A percentile compares a stretch with the other conserved stretches of the same genome.
These are phyloP conservation scores for Trichomonascus vanleenenianus DNA, from an alignment of 805 yeast genomes.

Conservation along the genomic window DNA sequence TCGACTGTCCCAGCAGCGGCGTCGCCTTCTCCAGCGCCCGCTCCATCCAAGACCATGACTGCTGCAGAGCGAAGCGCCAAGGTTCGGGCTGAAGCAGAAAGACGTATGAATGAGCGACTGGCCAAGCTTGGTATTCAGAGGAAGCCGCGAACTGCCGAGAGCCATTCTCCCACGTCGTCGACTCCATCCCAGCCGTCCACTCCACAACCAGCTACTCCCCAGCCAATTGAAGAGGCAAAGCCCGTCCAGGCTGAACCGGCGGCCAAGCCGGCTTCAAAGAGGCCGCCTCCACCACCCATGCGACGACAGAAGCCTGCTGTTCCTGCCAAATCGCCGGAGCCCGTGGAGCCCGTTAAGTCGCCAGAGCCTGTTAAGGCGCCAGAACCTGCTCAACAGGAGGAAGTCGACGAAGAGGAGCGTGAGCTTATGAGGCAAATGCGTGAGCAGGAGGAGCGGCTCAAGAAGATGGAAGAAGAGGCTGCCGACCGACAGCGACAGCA, in stretches of 20 bases:
- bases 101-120: conserved; percentile 76
- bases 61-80: conserved; percentile 70
- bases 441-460: conserved; percentile 5
- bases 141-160: conserved; percentile 16
- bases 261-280: conserved; percentile 7
- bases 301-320: conserved; percentile 6
- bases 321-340: conserved; percentile 6
- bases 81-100: conserved; percentile 73
- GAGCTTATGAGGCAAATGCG: conserved; percentile 24
- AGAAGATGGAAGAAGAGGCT: conserved; percentile 3
- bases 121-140: conserved; percentile 66
- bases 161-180: conserved; percentile 5
- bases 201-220: conserved; percentile 8
- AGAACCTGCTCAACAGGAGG: conserved; percentile 12
- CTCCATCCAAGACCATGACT: conserved; percentile 23
- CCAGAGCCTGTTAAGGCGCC: conserved; percentile 4
- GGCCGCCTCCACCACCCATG: conserved; percentile 10
- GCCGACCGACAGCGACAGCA: conserved; percentile 1
- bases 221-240: conserved; percentile 4
- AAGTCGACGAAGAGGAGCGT: conserved; percentile 27
- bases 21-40: conserved; percentile 9
- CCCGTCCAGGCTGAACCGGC: conserved; percentile 2
- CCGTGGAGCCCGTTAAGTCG: conserved; percentile 3
- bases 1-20: conserved; percentile 37
- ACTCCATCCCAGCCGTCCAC: conserved; percentile 17